Evolutionary conservation across 2,329 filamentous ascomycete species (phyloP).

Genomic region (Setomelanomma holmii): DNA sequence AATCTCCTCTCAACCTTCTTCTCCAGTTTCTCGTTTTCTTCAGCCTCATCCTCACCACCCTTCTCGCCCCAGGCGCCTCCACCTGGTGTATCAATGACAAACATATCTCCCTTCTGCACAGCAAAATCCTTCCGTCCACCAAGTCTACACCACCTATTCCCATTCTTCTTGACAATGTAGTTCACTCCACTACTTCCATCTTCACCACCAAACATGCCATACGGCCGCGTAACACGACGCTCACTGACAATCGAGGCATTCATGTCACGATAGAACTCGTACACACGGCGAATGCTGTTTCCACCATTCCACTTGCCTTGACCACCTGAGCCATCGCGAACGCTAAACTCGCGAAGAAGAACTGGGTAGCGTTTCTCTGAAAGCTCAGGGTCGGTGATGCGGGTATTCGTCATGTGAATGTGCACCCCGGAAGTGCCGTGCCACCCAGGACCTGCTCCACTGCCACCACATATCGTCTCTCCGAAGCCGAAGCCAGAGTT

Average conservation of each 20-base stretch:
- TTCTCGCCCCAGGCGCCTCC: conserved; percentile 20
- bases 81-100: conserved; percentile 22
- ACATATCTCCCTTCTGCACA: conserved; percentile 16
- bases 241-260: conserved; percentile 41
- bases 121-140: conserved; percentile 16
- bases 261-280: conserved; percentile 39
- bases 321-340: conserved; percentile 40
- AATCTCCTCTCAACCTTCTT: conserved; percentile 13
- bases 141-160: conserved; percentile 12
- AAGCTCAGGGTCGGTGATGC: conserved; percentile 47
- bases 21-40: neutral
- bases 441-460: conserved; percentile 42
- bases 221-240: conserved; percentile 39
- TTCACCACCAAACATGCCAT: conserved; percentile 41
- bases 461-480: conserved; percentile 48
- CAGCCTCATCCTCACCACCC: neutral
- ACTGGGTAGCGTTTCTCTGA: conserved; percentile 47
- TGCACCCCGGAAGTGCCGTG: conserved; percentile 44
- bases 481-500: conserved; percentile 40
- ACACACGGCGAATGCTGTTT: conserved; percentile 38
- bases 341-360: conserved; percentile 40
- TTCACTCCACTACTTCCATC: conserved; percentile 37
- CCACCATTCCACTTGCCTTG: conserved; percentile 37
- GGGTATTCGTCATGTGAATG: conserved; percentile 48
- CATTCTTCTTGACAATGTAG: conserved; percentile 26